Evolutionary conservation across 352 stramenopile genomes (phyloP).

Genomic region (Phytophthora parvispora): DNA sequence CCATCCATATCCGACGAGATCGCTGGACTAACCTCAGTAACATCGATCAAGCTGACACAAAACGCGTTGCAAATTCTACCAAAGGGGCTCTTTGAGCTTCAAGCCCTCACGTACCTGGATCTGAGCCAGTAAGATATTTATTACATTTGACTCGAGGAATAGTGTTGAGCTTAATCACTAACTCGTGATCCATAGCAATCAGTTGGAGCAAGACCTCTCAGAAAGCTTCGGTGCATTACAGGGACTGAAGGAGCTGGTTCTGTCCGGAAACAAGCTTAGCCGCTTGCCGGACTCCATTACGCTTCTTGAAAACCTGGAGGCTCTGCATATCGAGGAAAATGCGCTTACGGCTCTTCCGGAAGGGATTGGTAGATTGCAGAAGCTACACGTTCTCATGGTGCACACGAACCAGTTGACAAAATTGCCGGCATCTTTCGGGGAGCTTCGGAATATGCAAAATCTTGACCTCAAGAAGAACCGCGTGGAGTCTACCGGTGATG

Average conservation of each 20-base stretch:
- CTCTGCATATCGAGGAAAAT: constrained; percentile 77
- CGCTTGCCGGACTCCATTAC: constrained; percentile 62
- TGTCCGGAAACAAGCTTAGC: constrained; percentile 75
- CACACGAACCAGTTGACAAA: constrained; percentile 69
- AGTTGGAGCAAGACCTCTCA: constrained; percentile 62
- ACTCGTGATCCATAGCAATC: constrained; percentile 51
- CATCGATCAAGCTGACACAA: constrained; percentile 76
- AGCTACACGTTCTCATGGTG: constrained; percentile 68
- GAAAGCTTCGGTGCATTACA: constrained; percentile 58
- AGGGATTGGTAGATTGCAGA: constrained; percentile 59
- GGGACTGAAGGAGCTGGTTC: constrained; percentile 69
- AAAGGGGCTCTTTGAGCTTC: constrained; percentile 75
- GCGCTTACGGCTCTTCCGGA: constrained; percentile 53
- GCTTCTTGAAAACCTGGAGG: constrained; percentile 60
- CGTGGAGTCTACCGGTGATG: constrained; percentile 54
- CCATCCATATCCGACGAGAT: constrained; percentile 65
- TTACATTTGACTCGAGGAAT: neutral
- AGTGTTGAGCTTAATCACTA: neutral
- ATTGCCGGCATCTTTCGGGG: constrained; percentile 56
- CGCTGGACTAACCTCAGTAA: constrained; percentile 53
- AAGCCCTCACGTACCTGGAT: constrained; percentile 70
- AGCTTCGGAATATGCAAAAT: constrained; percentile 64
- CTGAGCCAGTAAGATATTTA: constrained; percentile 76
- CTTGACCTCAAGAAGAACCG: constrained; percentile 87
- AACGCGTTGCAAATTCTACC: constrained; percentile 71